Conservation (phyloP, 1,284 basidiomycete genomes). For the Leccinum angustisporum region DNA sequence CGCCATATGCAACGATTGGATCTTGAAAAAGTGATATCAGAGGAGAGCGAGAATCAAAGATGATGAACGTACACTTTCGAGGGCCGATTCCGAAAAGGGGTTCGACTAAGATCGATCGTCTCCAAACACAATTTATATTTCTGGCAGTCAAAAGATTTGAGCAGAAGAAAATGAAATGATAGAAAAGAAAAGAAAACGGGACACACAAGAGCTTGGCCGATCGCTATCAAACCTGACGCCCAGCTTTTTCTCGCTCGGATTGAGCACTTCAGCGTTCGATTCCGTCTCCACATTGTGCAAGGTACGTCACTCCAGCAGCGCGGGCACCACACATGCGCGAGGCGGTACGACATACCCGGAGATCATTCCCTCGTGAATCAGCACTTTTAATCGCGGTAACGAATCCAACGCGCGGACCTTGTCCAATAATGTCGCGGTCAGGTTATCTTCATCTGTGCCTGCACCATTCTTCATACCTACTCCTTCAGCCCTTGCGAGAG, state of each 20-base stretch:
- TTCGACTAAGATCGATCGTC: slow-evolving; percentile 92
- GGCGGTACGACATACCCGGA: slow-evolving; percentile 58
- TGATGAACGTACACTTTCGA: slow-evolving; percentile 72
- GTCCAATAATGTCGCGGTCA: slow-evolving; percentile 73
- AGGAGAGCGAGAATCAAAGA: slow-evolving; percentile 1
- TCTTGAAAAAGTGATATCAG: slow-evolving; percentile 43
- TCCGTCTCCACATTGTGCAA: slow-evolving; percentile 86
- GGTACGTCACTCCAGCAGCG: slow-evolving; percentile 73
- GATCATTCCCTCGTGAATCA: slow-evolving; percentile 90
- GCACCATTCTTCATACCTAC: slow-evolving; percentile 17
- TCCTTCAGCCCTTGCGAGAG: neutral
- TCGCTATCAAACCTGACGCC: slow-evolving; percentile 76
- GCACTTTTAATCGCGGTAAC: slow-evolving; percentile 83
- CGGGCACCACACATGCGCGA: neutral
- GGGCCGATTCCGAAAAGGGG: slow-evolving; percentile 85
- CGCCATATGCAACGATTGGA: slow-evolving; percentile 85
- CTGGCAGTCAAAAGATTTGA: slow-evolving; percentile 29
- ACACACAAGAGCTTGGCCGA: slow-evolving; percentile 88
- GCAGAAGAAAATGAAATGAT: neutral
- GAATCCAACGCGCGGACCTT: slow-evolving; percentile 85
- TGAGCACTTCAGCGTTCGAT: slow-evolving; percentile 93
- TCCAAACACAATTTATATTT: slow-evolving; percentile 96
- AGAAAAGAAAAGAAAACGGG: neutral
- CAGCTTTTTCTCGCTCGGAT: slow-evolving; percentile 91
- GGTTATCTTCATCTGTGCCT: slow-evolving; percentile 45